Percentiles rank a stretch among this genome's conserved stretches.
Conservation (phyloP, 164 flowering plant species). For the Vitis cinerea region DNA sequence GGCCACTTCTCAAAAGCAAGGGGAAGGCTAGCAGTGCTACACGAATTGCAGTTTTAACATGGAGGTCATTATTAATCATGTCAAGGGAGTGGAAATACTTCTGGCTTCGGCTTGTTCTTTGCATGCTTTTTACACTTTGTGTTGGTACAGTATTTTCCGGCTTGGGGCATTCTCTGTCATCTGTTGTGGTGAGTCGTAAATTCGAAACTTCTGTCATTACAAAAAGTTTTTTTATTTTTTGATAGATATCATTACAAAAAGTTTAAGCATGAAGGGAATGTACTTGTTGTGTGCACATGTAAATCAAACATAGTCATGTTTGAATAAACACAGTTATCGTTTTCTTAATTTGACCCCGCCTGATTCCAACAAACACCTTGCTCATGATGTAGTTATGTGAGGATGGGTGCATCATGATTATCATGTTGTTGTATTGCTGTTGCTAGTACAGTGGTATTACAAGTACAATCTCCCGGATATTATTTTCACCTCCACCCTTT, state of each 20-base stretch:
- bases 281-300: neutral
- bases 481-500: too few species aligned
- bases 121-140: slow-evolving; percentile 71
- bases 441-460: too few species aligned
- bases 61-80: slow-evolving; percentile 93
- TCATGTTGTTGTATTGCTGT: too few species aligned
- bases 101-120: slow-evolving; percentile 89
- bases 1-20: slow-evolving; percentile 81
- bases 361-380: neutral
- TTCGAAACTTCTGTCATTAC: neutral
- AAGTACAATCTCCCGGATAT: too few species aligned
- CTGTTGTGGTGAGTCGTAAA: slow-evolving; percentile 73
- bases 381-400: too few species aligned
- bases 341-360: neutral
- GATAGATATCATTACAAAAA: neutral
- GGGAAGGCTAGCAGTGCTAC: slow-evolving; percentile 72
- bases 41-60: slow-evolving; percentile 79
- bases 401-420: too few species aligned
- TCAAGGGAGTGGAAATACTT: slow-evolving; percentile 98
- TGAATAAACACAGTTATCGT: neutral
- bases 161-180: slow-evolving; percentile 86
- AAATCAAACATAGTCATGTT: neutral
- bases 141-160: slow-evolving; percentile 87
- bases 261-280: neutral
- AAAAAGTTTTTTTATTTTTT: neutral